A percentile compares a stretch with the other conserved stretches of the same genome.
Conservation (phyloP, 1,284 basidiomycete genomes). For the Naganishia cerealis region DNA sequence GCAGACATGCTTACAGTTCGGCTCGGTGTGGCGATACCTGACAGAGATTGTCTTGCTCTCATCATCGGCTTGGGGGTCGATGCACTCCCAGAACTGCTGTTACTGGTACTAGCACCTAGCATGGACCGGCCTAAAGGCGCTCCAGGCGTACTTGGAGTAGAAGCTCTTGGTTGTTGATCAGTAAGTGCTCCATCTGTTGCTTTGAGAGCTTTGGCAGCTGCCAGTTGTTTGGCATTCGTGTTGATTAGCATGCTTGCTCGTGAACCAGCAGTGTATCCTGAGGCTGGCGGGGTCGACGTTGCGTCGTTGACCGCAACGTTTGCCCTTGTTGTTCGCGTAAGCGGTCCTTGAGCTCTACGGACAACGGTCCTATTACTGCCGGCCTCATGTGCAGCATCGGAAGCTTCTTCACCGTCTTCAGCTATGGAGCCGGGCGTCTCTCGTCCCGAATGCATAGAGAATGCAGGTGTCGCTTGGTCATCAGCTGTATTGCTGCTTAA, state of each 20-base stretch:
- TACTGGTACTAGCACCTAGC: constrained; percentile 38
- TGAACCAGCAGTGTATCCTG: constrained; percentile 61
- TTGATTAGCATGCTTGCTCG: constrained; percentile 72
- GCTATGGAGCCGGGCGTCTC: constrained; percentile 27
- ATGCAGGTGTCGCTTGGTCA: constrained; percentile 49
- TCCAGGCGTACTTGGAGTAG: constrained; percentile 40
- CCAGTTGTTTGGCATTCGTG: constrained; percentile 76
- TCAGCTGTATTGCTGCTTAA: constrained; percentile 50
- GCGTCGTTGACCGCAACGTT: constrained; percentile 6
- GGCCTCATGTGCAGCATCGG: neutral
- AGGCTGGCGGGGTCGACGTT: constrained; percentile 6
- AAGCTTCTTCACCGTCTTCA: constrained; percentile 8
- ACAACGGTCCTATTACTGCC: constrained; percentile 17
- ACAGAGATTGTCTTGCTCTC: constrained; percentile 15
- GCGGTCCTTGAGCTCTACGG: constrained; percentile 6
- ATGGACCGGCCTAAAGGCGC: constrained; percentile 38
- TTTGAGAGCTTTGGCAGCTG: constrained; percentile 54
- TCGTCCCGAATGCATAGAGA: constrained; percentile 37
- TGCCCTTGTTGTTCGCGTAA: constrained; percentile 25
- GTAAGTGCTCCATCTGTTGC: constrained; percentile 35
- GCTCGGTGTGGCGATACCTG: constrained; percentile 35
- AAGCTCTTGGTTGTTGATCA: constrained; percentile 19
- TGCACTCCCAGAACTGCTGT: constrained; percentile 10
- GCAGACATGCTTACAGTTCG: constrained; percentile 34
- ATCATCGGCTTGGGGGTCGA: constrained; percentile 26